Evolutionary conservation across 768 basidiomycete species (phyloP).

Genomic region (Calvatia gigantea): DNA sequence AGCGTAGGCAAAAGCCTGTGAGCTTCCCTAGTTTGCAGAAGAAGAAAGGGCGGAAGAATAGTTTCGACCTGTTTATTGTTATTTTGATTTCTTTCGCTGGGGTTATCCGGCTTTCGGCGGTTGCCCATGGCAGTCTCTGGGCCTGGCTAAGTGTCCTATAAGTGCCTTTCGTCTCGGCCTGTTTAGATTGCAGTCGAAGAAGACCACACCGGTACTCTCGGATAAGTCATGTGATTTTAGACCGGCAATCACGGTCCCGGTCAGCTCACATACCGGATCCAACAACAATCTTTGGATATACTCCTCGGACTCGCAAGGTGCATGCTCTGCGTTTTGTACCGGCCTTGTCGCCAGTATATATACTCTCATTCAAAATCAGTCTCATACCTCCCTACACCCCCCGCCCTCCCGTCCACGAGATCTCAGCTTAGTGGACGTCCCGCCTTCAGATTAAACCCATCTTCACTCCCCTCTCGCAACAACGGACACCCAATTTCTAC

Average conservation of each 20-base stretch:
- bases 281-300: too few relatives aligned
- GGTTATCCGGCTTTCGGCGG: not conserved
- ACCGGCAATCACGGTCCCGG: too few relatives aligned
- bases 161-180: too few relatives aligned
- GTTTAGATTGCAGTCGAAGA: too few relatives aligned
- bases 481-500: not conserved
- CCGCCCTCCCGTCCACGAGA: not conserved
- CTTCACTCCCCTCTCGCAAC: not conserved
- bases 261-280: too few relatives aligned
- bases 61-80: not conserved
- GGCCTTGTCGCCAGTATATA: not conserved
- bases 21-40: not conserved
- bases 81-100: not conserved
- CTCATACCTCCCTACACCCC: not conserved
- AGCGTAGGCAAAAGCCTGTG: slow-evolving; percentile 17
- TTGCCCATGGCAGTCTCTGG: not conserved
- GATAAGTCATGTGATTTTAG: too few relatives aligned
- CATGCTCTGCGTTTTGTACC: not conserved
- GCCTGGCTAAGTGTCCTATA: not conserved
- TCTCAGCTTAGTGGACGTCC: not conserved
- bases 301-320: not conserved
- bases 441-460: not conserved
- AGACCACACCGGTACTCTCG: too few relatives aligned
- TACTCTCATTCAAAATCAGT: not conserved
- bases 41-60: not conserved